phyloP scores from a whole-genome alignment of 768 basidiomycete species.

The Hebeloma cylindrosporum region DNA sequence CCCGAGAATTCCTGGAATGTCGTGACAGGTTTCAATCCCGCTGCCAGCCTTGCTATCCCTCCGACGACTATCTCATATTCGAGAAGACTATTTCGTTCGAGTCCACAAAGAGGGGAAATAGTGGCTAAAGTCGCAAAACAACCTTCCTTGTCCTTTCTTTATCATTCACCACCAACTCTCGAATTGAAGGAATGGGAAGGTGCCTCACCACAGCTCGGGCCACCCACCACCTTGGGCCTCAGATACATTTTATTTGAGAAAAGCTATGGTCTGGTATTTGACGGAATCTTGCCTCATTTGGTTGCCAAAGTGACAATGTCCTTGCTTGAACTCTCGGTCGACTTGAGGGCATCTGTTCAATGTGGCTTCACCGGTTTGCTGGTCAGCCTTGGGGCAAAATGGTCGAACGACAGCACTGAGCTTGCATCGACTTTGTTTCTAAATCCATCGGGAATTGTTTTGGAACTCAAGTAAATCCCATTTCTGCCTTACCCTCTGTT shows the following conservation, averaged over 20 bases:
- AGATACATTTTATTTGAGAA: slow-evolving; percentile 45
- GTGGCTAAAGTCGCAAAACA: slow-evolving; percentile 34
- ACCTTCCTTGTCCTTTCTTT: slow-evolving; percentile 40
- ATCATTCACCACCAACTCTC: slow-evolving; percentile 44
- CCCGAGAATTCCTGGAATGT: slow-evolving; percentile 45
- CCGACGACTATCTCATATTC: slow-evolving; percentile 44
- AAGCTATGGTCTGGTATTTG: slow-evolving; percentile 49
- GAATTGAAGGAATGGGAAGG: slow-evolving; percentile 24
- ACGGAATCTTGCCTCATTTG: slow-evolving; percentile 46
- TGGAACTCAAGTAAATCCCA: slow-evolving; percentile 56
- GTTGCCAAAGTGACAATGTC: slow-evolving; percentile 51
- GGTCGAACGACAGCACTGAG: slow-evolving; percentile 45
- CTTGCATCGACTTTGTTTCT: slow-evolving; percentile 46
- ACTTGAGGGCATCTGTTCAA: slow-evolving; percentile 50
- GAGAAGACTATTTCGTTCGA: slow-evolving; percentile 52
- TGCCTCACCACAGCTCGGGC: slow-evolving; percentile 16
- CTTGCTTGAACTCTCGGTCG: slow-evolving; percentile 55
- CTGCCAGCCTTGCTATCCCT: slow-evolving; percentile 28
- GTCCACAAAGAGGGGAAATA: slow-evolving; percentile 47
- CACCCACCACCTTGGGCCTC: slow-evolving; percentile 54
- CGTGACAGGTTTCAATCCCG: slow-evolving; percentile 36
- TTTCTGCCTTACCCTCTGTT: slow-evolving; percentile 11
- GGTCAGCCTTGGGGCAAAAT: slow-evolving; percentile 38
- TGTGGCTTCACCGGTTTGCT: slow-evolving; percentile 44
- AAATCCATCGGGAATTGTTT: slow-evolving; percentile 46